Percentiles rank a stretch among this genome's conserved stretches.
Evolutionary conservation across 352 stramenopile species (phyloP).

Genomic region (Pythium biforme): DNA sequence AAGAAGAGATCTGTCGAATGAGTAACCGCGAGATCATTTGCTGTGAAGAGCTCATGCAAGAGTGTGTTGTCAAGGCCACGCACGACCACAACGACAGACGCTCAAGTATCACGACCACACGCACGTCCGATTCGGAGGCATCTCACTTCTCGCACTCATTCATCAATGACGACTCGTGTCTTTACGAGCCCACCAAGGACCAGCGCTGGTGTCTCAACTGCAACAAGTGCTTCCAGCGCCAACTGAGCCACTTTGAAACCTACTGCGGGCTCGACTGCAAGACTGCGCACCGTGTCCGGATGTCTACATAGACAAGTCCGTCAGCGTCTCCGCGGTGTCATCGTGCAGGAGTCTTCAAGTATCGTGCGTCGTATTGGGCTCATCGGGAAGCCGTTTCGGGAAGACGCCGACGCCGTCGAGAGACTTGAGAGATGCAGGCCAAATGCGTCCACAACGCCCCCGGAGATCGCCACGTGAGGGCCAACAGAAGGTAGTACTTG

Average conservation of each 20-base stretch:
- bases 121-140: slow-evolving; percentile 20
- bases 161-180: slow-evolving; percentile 16
- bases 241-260: slow-evolving; percentile 62
- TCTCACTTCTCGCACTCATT: slow-evolving; percentile 26
- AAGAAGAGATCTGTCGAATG: slow-evolving; percentile 34
- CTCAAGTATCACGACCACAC: slow-evolving; percentile 26
- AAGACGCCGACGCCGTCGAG: neutral
- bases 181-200: slow-evolving; percentile 63
- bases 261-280: slow-evolving; percentile 76
- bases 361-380: neutral
- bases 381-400: neutral
- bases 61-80: slow-evolving; percentile 9
- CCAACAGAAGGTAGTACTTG: neutral
- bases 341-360: neutral
- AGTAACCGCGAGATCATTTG: slow-evolving; percentile 56
- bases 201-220: slow-evolving; percentile 79
- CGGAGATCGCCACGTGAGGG: neutral
- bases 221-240: slow-evolving; percentile 71
- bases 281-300: slow-evolving; percentile 52
- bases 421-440: neutral
- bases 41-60: slow-evolving; percentile 32
- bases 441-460: neutral
- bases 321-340: neutral
- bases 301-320: slow-evolving; percentile 19
- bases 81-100: slow-evolving; percentile 13